phyloP scores from a whole-genome alignment of 2,329 filamentous ascomycete species.

The Alternaria alternata region DNA sequence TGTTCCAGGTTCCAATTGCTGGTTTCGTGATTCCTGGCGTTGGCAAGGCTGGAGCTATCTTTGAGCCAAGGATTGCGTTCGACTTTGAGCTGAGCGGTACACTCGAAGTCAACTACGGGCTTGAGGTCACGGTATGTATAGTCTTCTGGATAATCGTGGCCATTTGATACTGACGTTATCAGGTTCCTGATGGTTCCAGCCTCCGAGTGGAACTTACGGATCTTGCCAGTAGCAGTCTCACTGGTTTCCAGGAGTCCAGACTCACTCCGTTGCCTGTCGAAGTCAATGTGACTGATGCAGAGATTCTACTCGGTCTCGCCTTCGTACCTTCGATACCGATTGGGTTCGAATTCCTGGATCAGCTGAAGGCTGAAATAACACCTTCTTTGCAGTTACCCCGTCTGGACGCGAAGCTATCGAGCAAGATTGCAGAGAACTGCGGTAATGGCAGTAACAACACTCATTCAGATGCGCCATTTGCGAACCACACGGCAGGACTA shows the following conservation, averaged over 20 bases:
- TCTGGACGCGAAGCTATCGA: constrained; percentile 39
- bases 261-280: constrained; percentile 46
- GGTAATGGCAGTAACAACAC: constrained; percentile 14
- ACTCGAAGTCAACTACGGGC: constrained; percentile 48
- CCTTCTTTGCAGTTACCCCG: constrained; percentile 45
- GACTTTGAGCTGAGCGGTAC: constrained; percentile 38
- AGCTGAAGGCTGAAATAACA: constrained; percentile 37
- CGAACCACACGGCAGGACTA: constrained; percentile 10
- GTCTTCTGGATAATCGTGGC: neutral
- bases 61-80: constrained; percentile 39
- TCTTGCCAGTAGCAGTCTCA: constrained; percentile 32
- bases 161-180: constrained; percentile 11
- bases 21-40: constrained; percentile 48
- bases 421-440: constrained; percentile 31
- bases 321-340: constrained; percentile 48
- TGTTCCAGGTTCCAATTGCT: constrained; percentile 39
- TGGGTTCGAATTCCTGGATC: constrained; percentile 44
- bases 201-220: constrained; percentile 40
- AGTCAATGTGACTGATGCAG: constrained; percentile 36
- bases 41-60: constrained; percentile 47
- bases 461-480: neutral
- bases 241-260: constrained; percentile 40
- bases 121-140: constrained; percentile 45
- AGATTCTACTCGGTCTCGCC: constrained; percentile 38
- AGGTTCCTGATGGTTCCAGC: constrained; percentile 42